Base-by-base conservation (phyloP, 768 basidiomycete genomes). In the Multifurca ochricompacta region DNA sequence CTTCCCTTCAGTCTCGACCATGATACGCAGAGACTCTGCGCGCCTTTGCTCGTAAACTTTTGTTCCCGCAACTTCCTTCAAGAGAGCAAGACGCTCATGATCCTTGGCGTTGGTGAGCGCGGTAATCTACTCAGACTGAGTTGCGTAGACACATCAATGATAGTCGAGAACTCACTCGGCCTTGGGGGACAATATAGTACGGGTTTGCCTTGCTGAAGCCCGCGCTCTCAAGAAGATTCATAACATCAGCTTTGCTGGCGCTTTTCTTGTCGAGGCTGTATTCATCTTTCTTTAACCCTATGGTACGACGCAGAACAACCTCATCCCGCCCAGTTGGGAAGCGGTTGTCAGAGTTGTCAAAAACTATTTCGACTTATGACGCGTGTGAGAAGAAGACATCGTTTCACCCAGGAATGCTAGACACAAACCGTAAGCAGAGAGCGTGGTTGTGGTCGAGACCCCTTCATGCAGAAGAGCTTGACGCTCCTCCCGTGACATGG, bases 161-260 rank as follows among this genome's bases (percentile, higher is more conserved):
- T 32, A 19, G 31, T n/a, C 14, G 27, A 32, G 9, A 14, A 78
- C 84, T 69, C 63, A 96, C 94, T 47, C 95, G 75, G 48, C 96
- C 96, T 74, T 99, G 96, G 2, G 96, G 96, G 0, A 98, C 95
- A 61, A 99, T 99, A 64, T 98, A 99, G 68, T 98, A 99, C 0
- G 96, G 96, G 65, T 98, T 99, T n/a, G 87, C 87, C 66, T 91
- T 89, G 71, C 89, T 92, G 73, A 99, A 99, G 1, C 96, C 95
- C 1, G 96, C 96, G 65, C 86, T 89, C 68, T 98, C 96, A 42
- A 99, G 78, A 23, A 98, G 75, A 64, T 91, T 94, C 91, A 96
- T 95, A 18, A 99, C 91, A 64, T 99, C 96, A 3, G 93, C 95
- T 69, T 96, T 96, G 68, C 83, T 88, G 0, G 88, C 87, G 58